Evolutionary conservation across 2,329 filamentous ascomycete genomes (phyloP).

Genomic region (Aspergillus ibericus): DNA sequence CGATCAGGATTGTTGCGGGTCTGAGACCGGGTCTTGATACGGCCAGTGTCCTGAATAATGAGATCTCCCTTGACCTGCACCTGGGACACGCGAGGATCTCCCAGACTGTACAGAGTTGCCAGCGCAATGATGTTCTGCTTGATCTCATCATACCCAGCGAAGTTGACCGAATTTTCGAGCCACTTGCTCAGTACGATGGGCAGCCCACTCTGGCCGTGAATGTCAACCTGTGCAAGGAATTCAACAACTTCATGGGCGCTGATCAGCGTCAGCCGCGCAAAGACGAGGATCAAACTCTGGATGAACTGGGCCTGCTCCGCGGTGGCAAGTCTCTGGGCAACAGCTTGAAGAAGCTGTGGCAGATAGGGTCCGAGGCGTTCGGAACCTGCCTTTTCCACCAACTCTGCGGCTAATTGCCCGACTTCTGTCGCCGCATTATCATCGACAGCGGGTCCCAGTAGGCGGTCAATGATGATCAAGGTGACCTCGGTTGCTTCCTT

Average conservation of each 20-base stretch:
- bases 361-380: slow-evolving; percentile 89
- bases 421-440: slow-evolving; percentile 96
- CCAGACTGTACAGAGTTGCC: slow-evolving; percentile 83
- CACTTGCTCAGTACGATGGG: slow-evolving; percentile 90
- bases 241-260: slow-evolving; percentile 87
- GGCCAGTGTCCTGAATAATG: slow-evolving; percentile 72
- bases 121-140: slow-evolving; percentile 94
- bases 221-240: slow-evolving; percentile 81
- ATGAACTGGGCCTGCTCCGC: slow-evolving; percentile 88
- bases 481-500: slow-evolving; percentile 85
- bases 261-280: slow-evolving; percentile 82
- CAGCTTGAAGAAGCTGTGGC: slow-evolving; percentile 81
- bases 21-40: slow-evolving; percentile 92
- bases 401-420: slow-evolving; percentile 85
- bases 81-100: slow-evolving; percentile 74
- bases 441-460: slow-evolving; percentile 79
- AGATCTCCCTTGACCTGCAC: slow-evolving; percentile 90
- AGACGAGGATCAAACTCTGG: slow-evolving; percentile 92
- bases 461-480: slow-evolving; percentile 85
- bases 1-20: slow-evolving; percentile 85
- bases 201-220: slow-evolving; percentile 74
- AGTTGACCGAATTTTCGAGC: slow-evolving; percentile 95
- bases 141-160: slow-evolving; percentile 98
- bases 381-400: slow-evolving; percentile 92
- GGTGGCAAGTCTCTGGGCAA: slow-evolving; percentile 78